Conservation (phyloP, 139 green algal genomes). For the Chlamydomonas schloesseri region DNA sequence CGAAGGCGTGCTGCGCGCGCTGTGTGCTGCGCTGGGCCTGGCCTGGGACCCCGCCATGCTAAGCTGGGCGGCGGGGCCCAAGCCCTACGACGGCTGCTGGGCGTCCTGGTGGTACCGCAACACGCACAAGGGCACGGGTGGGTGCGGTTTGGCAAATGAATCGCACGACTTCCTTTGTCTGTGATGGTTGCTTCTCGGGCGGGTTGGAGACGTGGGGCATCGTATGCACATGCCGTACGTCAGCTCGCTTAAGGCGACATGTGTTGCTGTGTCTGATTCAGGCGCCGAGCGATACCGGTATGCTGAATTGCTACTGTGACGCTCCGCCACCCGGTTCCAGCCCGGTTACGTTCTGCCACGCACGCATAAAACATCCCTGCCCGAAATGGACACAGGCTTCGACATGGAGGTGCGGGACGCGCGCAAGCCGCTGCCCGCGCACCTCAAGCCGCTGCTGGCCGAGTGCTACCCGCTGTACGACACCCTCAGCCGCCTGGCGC, state of each 20-base stretch:
- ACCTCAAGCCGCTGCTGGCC: conserved; percentile 69
- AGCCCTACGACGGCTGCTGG: conserved; percentile 83
- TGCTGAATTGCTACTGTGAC: no score
- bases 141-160: not conserved
- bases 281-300: no score
- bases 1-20: conserved; percentile 66
- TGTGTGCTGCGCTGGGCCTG: conserved; percentile 66
- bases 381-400: no score
- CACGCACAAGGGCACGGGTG: conserved; percentile 71
- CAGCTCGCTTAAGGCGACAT: no score
- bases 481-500: not conserved
- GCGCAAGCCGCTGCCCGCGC: conserved; percentile 52
- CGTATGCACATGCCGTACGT: no score
- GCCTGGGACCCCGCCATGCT: conserved; percentile 71
- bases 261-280: no score
- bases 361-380: no score
- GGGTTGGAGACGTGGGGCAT: no score
- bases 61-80: conserved; percentile 68
- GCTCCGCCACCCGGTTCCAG: no score
- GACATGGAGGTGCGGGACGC: conserved; percentile 34
- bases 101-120: conserved; percentile 80
- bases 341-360: no score
- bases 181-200: no score
- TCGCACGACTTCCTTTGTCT: no score
- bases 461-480: conserved; percentile 73